Percentiles rank a stretch among this genome's conserved stretches.
phyloP scores from a whole-genome alignment of 345 rosid species.

The Brassica rapa region DNA sequence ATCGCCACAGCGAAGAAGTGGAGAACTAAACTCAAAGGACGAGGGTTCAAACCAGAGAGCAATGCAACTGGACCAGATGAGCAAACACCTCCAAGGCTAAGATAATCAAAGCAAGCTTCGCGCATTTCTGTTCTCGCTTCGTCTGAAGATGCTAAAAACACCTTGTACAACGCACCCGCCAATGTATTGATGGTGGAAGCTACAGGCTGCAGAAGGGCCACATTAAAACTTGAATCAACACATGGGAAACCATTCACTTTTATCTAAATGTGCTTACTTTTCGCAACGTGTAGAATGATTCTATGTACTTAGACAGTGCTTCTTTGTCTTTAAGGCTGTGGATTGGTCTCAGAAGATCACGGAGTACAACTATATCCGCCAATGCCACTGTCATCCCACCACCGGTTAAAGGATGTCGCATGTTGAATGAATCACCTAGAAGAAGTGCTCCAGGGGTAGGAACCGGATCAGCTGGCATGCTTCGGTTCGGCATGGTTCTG shows the following conservation, averaged over 20 bases:
- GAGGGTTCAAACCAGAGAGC: conserved; percentile 46
- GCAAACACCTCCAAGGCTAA: conserved; percentile 44
- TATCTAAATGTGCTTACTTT: conserved; percentile 33
- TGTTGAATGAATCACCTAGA: conserved; percentile 59
- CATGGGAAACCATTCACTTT: background rate
- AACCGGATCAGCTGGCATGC: conserved; percentile 59
- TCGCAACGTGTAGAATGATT: conserved; percentile 60
- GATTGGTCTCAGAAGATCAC: conserved; percentile 50
- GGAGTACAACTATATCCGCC: conserved; percentile 54
- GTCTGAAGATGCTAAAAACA: conserved; percentile 37
- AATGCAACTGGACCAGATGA: conserved; percentile 44
- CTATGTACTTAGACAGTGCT: conserved; percentile 43
- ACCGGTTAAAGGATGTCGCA: conserved; percentile 64
- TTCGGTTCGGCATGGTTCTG: conserved; percentile 54
- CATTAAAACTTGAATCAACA: background rate
- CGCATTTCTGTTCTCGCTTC: conserved; percentile 41
- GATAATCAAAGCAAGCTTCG: conserved; percentile 45
- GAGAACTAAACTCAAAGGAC: conserved; percentile 37
- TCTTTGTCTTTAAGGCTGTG: conserved; percentile 46
- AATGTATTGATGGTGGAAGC: conserved; percentile 50
- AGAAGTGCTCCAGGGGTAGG: conserved; percentile 57
- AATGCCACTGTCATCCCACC: conserved; percentile 65
- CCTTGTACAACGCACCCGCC: conserved; percentile 40
- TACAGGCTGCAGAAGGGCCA: conserved; percentile 34
- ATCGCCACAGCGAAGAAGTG: conserved; percentile 46